Evolutionary conservation across 768 basidiomycete species (phyloP).

Genomic region (Xerocomus spinulosus): DNA sequence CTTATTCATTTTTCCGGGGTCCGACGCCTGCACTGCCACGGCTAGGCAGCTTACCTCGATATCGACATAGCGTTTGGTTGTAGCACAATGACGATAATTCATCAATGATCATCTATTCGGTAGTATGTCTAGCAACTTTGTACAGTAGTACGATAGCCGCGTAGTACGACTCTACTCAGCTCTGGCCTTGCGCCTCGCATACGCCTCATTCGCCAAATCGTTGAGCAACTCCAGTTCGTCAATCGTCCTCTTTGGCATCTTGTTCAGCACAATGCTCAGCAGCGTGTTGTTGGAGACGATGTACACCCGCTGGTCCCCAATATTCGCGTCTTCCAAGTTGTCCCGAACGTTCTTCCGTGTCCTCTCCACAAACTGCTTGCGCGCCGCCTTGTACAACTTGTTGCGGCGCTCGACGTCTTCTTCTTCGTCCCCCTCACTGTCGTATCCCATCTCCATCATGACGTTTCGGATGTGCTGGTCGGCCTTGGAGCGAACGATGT

Average conservation of each 20-base stretch:
- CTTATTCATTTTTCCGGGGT: too few relatives aligned
- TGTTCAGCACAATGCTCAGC: constrained; percentile 14
- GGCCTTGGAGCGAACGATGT: constrained; percentile 22
- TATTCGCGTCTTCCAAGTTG: constrained; percentile 20
- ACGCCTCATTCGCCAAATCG: constrained; percentile 11
- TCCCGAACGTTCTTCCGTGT: constrained; percentile 15
- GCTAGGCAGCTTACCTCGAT: too few relatives aligned
- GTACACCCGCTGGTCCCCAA: constrained; percentile 26
- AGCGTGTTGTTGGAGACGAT: constrained; percentile 23
- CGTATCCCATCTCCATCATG: constrained; percentile 17
- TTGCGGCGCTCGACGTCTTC: constrained; percentile 10
- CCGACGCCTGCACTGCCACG: too few relatives aligned
- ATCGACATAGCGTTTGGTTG: too few relatives aligned
- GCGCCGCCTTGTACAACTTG: constrained; percentile 7
- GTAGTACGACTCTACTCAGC: too few relatives aligned
- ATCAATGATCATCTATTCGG: too few relatives aligned
- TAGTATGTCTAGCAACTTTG: too few relatives aligned
- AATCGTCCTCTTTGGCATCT: constrained; percentile 15
- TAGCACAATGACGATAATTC: too few relatives aligned
- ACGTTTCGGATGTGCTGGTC: constrained; percentile 20
- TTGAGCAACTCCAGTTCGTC: constrained; percentile 23
- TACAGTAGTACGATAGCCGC: too few relatives aligned
- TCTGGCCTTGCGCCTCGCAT: constrained; percentile 3
- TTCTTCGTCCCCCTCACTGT: constrained; percentile 15
- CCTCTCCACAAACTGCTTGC: constrained; percentile 13